A percentile compares a stretch with the other conserved stretches of the same genome.
Conservation (phyloP, 148 eudicot genomes). For the Spergularia bocconei region DNA sequence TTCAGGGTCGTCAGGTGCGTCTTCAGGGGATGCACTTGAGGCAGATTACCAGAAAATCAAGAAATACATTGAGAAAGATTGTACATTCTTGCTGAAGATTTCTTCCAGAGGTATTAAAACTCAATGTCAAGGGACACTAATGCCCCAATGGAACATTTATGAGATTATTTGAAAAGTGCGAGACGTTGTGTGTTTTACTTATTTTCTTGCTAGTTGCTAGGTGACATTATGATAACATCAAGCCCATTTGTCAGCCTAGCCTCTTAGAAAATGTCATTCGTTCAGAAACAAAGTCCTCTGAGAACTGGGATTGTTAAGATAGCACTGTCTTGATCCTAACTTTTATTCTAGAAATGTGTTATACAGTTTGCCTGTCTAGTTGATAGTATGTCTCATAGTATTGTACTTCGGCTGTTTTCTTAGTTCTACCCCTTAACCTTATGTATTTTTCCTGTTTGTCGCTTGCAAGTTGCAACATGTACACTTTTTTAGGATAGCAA, state of each 20-base stretch:
- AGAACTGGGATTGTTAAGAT: not conserved
- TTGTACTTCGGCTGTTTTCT: not conserved
- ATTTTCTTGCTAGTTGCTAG: constrained; percentile 8
- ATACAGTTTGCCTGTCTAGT: not conserved
- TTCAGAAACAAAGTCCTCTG: not conserved
- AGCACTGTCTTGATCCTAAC: not conserved
- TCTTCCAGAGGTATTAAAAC: constrained; percentile 61
- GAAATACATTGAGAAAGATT: constrained; percentile 58
- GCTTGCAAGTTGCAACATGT: not conserved
- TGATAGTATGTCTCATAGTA: constrained; percentile 8
- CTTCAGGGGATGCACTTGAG: constrained; percentile 77
- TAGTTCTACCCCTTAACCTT: not conserved
- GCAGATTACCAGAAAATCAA: constrained; percentile 67
- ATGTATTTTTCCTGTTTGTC: not conserved
- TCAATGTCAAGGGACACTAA: not conserved
- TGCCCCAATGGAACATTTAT: not conserved
- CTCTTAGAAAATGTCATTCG: not conserved
- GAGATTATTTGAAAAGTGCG: not conserved
- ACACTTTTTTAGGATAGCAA: too few relatives aligned
- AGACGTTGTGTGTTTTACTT: not conserved
- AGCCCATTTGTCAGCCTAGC: not conserved
- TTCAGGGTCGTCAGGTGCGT: constrained; percentile 43
- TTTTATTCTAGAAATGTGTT: not conserved
- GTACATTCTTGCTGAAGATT: constrained; percentile 82
- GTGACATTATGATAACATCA: not conserved